phyloP scores from a whole-genome alignment of 2,329 filamentous ascomycete genomes.

The Ceratocystis huliohia region DNA sequence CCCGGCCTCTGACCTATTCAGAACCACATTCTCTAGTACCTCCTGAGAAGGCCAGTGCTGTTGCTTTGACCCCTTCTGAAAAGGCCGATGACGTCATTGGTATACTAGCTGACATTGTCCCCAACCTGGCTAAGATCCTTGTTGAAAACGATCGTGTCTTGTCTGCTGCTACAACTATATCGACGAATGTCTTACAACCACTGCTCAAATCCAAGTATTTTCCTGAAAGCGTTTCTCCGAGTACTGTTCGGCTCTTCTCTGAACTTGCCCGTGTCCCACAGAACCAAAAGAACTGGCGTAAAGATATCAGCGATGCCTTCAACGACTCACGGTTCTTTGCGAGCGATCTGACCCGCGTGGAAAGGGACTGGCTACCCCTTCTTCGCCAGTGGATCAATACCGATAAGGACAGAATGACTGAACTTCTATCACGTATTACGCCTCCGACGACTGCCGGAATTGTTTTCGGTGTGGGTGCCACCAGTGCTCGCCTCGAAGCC shows the following conservation, averaged over 20 bases:
- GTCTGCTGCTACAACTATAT: conserved; percentile 66
- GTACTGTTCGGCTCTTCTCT: conserved; percentile 58
- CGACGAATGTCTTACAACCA: conserved; percentile 68
- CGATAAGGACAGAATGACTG: conserved; percentile 79
- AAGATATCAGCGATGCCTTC: conserved; percentile 82
- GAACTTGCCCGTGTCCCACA: conserved; percentile 66
- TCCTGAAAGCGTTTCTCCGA: conserved; percentile 67
- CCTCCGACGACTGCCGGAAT: conserved; percentile 87
- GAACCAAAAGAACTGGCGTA: conserved; percentile 82
- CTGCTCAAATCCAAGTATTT: conserved; percentile 74
- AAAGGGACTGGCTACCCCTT: conserved; percentile 67
- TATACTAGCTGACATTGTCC: conserved; percentile 66
- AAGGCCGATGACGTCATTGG: conserved; percentile 63
- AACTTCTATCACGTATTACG: conserved; percentile 64
- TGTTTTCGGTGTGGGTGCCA: conserved; percentile 95
- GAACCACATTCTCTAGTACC: conserved; percentile 36
- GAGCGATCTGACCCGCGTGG: conserved; percentile 51
- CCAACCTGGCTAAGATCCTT: conserved; percentile 68
- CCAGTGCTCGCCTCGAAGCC: conserved; percentile 83
- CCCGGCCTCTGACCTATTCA: conserved; percentile 61
- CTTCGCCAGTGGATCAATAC: conserved; percentile 70
- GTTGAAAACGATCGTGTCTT: conserved; percentile 75
- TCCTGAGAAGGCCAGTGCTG: conserved; percentile 30
- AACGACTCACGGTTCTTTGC: conserved; percentile 78
- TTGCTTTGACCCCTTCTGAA: conserved; percentile 29